Percentiles rank a stretch among this genome's conserved stretches.
phyloP scores from a whole-genome alignment of 805 yeast genomes.

The Blastobotrys parvus region DNA sequence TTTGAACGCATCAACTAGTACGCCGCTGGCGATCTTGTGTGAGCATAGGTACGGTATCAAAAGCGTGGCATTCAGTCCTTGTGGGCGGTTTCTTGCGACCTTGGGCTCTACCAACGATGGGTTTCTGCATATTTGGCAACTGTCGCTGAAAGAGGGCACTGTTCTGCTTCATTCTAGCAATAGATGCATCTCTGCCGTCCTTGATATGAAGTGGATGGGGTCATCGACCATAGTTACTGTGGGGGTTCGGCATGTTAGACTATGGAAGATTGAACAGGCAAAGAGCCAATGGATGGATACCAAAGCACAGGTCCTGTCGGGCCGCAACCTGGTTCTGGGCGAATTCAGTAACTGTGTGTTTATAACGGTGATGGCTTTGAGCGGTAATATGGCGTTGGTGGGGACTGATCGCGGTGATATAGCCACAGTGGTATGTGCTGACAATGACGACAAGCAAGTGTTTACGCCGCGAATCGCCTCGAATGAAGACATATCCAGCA shows the following conservation, averaged over 20 bases:
- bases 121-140: constrained; percentile 52
- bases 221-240: constrained; percentile 41
- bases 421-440: constrained; percentile 11
- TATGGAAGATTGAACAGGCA: constrained; percentile 43
- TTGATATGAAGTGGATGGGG: constrained; percentile 49
- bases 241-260: constrained; percentile 53
- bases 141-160: constrained; percentile 23
- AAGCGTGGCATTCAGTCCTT: constrained; percentile 47
- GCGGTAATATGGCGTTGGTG: constrained; percentile 22
- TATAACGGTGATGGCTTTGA: constrained; percentile 32
- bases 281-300: constrained; percentile 9
- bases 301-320: constrained; percentile 34
- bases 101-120: constrained; percentile 67
- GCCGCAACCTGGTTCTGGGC: constrained; percentile 53
- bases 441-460: constrained; percentile 7
- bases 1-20: constrained; percentile 38
- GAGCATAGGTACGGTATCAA: constrained; percentile 64
- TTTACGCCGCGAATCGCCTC: constrained; percentile 10
- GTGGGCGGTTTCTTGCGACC: constrained; percentile 48
- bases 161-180: constrained; percentile 42
- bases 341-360: constrained; percentile 42
- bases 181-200: constrained; percentile 52
- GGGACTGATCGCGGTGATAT: constrained; percentile 24
- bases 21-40: constrained; percentile 45
- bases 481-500: constrained; percentile 7